These are phyloP conservation scores for Penicillium verhagenii DNA, from an alignment of 495 filamentous ascomycete genomes.

Conservation along the genomic window DNA sequence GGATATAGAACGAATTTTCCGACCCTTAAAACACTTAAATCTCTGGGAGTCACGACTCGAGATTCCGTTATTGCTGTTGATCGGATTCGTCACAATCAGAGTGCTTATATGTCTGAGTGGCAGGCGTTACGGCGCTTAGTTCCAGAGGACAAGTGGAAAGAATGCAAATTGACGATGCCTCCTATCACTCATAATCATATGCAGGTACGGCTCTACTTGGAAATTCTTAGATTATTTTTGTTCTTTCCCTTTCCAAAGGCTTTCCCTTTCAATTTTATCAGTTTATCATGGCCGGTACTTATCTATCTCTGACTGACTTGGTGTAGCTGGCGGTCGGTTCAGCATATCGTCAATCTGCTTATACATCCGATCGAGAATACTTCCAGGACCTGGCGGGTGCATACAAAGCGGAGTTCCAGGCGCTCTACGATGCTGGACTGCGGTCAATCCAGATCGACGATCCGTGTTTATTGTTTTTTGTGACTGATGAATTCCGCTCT, in stretches of 20 bases:
- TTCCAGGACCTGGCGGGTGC: conserved; percentile 13
- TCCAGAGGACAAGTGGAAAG: conserved; percentile 14
- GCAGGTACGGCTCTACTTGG: conserved; percentile 6
- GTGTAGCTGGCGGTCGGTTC: conserved; percentile 10
- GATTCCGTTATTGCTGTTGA: conserved; percentile 11
- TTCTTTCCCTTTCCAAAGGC: background rate
- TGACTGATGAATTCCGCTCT: conserved; percentile 15
- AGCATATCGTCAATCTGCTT: conserved; percentile 8
- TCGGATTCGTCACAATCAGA: conserved; percentile 6
- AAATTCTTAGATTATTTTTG: background rate
- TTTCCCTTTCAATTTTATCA: too few species aligned
- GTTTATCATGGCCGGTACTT: background rate
- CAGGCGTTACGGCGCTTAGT: conserved; percentile 11
- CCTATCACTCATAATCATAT: conserved; percentile 22
- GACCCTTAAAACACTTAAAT: conserved; percentile 1
- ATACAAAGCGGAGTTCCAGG: conserved; percentile 7
- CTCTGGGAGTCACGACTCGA: conserved; percentile 3
- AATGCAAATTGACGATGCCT: conserved; percentile 25
- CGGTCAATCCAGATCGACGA: conserved; percentile 23
- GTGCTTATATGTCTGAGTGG: conserved; percentile 23
- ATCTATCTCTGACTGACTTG: background rate
- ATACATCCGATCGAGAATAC: conserved; percentile 11
- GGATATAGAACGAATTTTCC: conserved; percentile 13
- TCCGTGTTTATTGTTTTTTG: conserved; percentile 16
- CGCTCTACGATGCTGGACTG: conserved; percentile 18